Evolutionary conservation across 2,329 filamentous ascomycete genomes (phyloP), one percentile per base, ranked within the genome.

Genomic region (Eutypella sp.): DNA sequence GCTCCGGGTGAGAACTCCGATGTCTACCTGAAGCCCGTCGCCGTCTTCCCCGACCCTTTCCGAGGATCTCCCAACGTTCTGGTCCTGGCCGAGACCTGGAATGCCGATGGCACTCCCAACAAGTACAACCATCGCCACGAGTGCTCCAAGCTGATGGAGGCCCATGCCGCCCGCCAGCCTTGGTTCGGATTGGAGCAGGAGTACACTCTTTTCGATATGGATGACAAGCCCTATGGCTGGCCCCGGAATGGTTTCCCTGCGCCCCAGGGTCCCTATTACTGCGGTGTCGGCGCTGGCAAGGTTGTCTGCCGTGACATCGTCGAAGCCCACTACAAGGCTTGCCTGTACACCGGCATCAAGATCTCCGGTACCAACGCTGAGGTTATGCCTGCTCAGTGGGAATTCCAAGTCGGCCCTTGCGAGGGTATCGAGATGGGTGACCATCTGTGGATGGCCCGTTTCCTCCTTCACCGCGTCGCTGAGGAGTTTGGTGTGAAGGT

Each of bases 161-260:
- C 84, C 53, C 84, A 96, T 70, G 84, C 84, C 67, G 76, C 82
- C 47, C 85, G 92, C 62, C 78, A 87, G 67, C 91, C 93, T 65
- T 97, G 92, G 93, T 99, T 97, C 72, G 93, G 93, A 72, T 84
- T 99, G 16, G 92, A 96, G 69, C 92, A 97, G 69, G 92, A 97
- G 72, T 97, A 97, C 81, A 97, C 89, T 50, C 84, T 95, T 39
- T 85, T 97, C 59, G 91, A 92, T 64, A 73, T 83, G 58, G 81
- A 85, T 59, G 87, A 90, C 70, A 86, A 89, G 73, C 93, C 93
- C 45, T 96, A 90, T 64, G 93, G 93, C 74, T 95, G 89, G 88
- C 62, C 62, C 66, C 81, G 81, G 71, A 84, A 85, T 64, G 89
- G 89, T 64, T 95, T 85, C 85, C 90, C 90, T 55, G 90, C 87